phyloP scores from a whole-genome alignment of 768 basidiomycete genomes.

The Lanmaoa rubissima region DNA sequence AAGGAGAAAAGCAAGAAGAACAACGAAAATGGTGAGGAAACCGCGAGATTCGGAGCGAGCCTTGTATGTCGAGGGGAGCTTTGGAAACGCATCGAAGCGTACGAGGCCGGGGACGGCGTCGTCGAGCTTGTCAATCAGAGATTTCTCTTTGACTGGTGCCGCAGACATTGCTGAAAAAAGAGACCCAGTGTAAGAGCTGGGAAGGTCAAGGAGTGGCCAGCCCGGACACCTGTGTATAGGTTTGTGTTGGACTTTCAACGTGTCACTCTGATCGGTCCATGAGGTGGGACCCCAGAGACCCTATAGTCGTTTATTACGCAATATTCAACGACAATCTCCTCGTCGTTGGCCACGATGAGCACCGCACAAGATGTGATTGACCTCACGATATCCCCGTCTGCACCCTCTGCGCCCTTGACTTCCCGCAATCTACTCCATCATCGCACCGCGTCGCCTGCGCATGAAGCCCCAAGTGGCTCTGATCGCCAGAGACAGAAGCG shows the following conservation, averaged over 20 bases:
- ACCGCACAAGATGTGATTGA: neutral
- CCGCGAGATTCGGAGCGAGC: conserved; percentile 76
- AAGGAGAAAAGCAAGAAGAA: conserved; percentile 64
- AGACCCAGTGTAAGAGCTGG: neutral
- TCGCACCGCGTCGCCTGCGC: conserved; percentile 2
- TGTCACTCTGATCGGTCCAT: conserved; percentile 6
- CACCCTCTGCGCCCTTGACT: neutral
- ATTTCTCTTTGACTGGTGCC: conserved; percentile 11
- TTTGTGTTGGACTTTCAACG: neutral
- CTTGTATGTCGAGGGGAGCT: conserved; percentile 80
- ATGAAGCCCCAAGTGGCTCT: neutral
- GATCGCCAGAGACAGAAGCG: conserved; percentile 17
- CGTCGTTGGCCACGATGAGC: conserved; percentile 25
- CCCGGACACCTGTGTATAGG: neutral
- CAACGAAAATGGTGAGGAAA: conserved; percentile 73
- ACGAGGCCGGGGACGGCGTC: conserved; percentile 54
- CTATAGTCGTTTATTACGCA: conserved; percentile 14
- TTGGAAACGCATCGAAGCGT: conserved; percentile 84
- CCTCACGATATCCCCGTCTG: conserved; percentile 5
- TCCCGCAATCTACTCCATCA: neutral
- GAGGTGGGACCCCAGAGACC: conserved; percentile 17
- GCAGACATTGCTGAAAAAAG: conserved; percentile 10
- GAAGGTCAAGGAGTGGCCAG: neutral
- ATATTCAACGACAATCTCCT: conserved; percentile 7
- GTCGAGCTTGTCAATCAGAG: conserved; percentile 64